Base-by-base conservation (phyloP, 2,329 filamentous ascomycete genomes). In the Aspergillus sp. region DNA sequence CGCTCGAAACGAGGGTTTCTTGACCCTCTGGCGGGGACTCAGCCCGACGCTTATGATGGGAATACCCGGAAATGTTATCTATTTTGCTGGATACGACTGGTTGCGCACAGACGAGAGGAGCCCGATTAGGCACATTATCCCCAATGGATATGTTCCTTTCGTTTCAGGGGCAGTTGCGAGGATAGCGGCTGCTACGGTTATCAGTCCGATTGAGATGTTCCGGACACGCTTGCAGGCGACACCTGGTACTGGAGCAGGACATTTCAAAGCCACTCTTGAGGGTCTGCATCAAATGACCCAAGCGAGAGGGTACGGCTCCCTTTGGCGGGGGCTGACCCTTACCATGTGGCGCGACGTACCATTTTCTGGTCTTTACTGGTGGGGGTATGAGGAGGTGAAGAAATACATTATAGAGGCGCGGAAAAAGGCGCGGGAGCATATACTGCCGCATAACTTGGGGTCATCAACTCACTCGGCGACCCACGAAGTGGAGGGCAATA, bases 41-140 rank as follows among this genome's bases (percentile, higher is more conserved):
- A 96, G 90, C n/a, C 93, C 95, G 0, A 99, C 95, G 0, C 79
- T 99, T 20, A 83, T 92, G 62, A 99, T 99, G 95, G 88, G 92
- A 0, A 84, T 99, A 5, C 95, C 95, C 0, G 91, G 88, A 24
- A 99, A 99, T 72, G 95, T 99, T 64, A 98, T 99, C 64, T 99
- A 99, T 76, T 97, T 98, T 69, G 96, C 95, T 12, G 95, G 95
- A 39, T 99, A 99, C 75, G 95, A 99, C 70, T 97, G 92, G 89
- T 74, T 99, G 57, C 87, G 95, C 36, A 89, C 83, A 62, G 89
- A 90, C 66, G 78, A 80, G 1, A 78, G 77, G 42, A 96, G 90
- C 64, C 93, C 92, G 0, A 83, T 98, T 61, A 83, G 82, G 36
- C 80, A 79, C 42, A 65, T 82, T 18, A 71, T 88, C 9, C 83